Evolutionary conservation across 169 alveolate species (phyloP).

Genomic region (Babesia ovata): DNA sequence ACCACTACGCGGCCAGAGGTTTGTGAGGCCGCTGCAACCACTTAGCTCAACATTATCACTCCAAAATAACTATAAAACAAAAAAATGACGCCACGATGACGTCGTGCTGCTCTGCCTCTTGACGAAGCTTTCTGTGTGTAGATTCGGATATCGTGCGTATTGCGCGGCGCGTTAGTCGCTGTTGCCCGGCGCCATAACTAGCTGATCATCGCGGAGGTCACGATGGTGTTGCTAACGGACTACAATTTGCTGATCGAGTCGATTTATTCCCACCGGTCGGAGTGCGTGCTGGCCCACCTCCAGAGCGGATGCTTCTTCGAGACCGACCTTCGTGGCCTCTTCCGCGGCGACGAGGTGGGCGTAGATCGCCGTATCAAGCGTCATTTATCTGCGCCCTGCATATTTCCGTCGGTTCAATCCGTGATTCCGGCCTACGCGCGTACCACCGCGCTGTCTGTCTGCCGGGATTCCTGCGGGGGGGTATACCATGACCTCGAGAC

Average conservation of each 20-base stretch:
- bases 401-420: conserved; percentile 29
- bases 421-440: conserved; percentile 35
- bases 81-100: too few relatives aligned
- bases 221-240: conserved; percentile 26
- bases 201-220: not conserved
- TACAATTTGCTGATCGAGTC: conserved; percentile 33
- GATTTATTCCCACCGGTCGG: conserved; percentile 16
- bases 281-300: conserved; percentile 32
- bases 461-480: conserved; percentile 43
- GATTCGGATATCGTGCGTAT: too few relatives aligned
- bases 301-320: conserved; percentile 43
- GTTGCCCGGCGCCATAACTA: not conserved
- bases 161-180: not conserved
- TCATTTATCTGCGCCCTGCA: conserved; percentile 34
- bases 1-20: too few relatives aligned
- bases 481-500: conserved; percentile 42
- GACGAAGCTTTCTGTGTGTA: too few relatives aligned
- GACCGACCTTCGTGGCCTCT: conserved; percentile 10
- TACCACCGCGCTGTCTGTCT: conserved; percentile 36
- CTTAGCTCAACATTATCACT: too few relatives aligned
- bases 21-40: too few relatives aligned
- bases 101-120: too few relatives aligned
- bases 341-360: conserved; percentile 7
- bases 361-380: conserved; percentile 34
- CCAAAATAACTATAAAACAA: too few relatives aligned